Conservation (phyloP, 352 stramenopile genomes). For the Plasmopara halstedii region DNA sequence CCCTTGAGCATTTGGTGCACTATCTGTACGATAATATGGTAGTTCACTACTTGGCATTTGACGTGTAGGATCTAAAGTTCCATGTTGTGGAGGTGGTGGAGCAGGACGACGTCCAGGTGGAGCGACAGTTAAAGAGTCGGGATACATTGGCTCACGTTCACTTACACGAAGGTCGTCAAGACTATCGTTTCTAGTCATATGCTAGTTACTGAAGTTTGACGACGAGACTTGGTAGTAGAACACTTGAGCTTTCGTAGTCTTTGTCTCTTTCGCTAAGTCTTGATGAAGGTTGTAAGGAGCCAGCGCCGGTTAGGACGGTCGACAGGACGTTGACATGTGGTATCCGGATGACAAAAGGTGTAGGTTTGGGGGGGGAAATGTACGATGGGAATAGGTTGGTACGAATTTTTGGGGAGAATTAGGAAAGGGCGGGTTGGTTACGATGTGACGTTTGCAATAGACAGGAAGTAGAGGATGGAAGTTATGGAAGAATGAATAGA, state of each 20-base stretch:
- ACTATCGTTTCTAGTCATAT: conserved; percentile 16
- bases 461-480: too few relatives aligned
- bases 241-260: conserved; percentile 4
- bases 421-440: too few relatives aligned
- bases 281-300: conserved; percentile 6
- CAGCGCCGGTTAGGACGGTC: conserved; percentile 10
- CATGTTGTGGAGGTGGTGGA: conserved; percentile 13
- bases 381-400: too few relatives aligned
- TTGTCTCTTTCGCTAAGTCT: conserved; percentile 27
- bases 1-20: conserved; percentile 7
- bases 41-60: conserved; percentile 13
- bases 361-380: too few relatives aligned
- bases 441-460: too few relatives aligned
- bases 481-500: too few relatives aligned
- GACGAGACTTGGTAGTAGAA: not conserved
- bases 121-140: conserved; percentile 6
- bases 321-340: not conserved
- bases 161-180: conserved; percentile 16
- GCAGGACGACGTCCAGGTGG: conserved; percentile 7
- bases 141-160: conserved; percentile 25
- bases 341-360: not conserved
- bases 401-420: too few relatives aligned
- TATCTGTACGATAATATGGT: conserved; percentile 24
- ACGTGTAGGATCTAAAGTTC: conserved; percentile 4
- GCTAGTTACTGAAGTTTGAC: not conserved